Evolutionary conservation across 169 alveolate genomes (phyloP).

Genomic region (Plasmodium relictum): DNA sequence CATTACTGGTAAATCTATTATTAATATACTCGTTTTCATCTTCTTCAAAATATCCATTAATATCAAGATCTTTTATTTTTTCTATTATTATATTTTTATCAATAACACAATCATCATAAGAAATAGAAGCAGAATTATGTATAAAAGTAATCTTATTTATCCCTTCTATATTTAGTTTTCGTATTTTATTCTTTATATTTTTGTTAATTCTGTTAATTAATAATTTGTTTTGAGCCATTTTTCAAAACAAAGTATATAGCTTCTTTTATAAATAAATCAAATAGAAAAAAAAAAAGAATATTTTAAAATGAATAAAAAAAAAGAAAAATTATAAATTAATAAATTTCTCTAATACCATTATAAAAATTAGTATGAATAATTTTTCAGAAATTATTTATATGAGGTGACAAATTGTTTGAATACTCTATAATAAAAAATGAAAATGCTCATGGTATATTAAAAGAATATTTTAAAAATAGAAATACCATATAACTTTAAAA

Average conservation of each 20-base stretch:
- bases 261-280: neutral
- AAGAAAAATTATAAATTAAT: no score
- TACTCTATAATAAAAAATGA: no score
- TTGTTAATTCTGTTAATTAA: conserved; percentile 17
- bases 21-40: conserved; percentile 18
- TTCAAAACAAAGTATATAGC: neutral
- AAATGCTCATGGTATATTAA: no score
- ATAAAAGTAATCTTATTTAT: conserved; percentile 15
- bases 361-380: no score
- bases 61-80: conserved; percentile 16
- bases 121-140: conserved; percentile 13
- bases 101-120: conserved; percentile 10
- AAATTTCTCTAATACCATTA: no score
- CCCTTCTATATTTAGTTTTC: conserved; percentile 18
- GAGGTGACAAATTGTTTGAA: no score
- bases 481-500: no score
- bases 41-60: conserved; percentile 48
- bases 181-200: conserved; percentile 23
- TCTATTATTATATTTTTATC: conserved; percentile 15
- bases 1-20: neutral
- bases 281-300: neutral
- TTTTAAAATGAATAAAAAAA: no score
- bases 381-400: no score
- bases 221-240: conserved; percentile 26
- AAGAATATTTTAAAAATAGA: no score